These are phyloP conservation scores for Kodamaea lidongshanica DNA, from an alignment of 805 yeast genomes.

Conservation along the genomic window DNA sequence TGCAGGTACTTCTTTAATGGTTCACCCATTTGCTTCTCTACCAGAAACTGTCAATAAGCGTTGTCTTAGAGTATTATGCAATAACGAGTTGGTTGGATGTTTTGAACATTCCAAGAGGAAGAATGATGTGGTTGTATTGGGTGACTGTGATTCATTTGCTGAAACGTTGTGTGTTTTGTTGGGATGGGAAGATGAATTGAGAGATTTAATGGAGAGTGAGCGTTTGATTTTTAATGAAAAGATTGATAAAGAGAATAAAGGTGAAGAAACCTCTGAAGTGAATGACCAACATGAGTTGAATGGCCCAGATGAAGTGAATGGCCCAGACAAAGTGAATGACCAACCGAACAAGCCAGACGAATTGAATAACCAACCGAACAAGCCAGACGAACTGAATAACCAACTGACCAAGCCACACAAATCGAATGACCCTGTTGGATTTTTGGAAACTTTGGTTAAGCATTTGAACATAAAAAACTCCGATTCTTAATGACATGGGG, in stretches of 20 bases:
- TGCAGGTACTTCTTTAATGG: constrained; percentile 89
- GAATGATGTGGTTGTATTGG: constrained; percentile 54
- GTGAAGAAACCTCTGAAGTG: not conserved
- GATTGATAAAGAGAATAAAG: constrained; percentile 2
- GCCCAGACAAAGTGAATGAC: too few species aligned
- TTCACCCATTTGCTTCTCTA: constrained; percentile 81
- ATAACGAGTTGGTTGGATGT: constrained; percentile 74
- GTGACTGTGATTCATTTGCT: constrained; percentile 64
- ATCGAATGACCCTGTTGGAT: too few species aligned
- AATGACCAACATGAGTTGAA: too few species aligned
- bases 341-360: too few species aligned
- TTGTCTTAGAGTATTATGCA: constrained; percentile 59
- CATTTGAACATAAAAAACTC: too few species aligned
- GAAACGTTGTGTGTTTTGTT: constrained; percentile 43
- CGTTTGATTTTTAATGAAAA: constrained; percentile 2
- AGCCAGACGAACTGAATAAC: too few species aligned
- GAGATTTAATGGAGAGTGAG: constrained; percentile 25
- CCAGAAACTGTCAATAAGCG: constrained; percentile 55
- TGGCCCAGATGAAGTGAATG: too few species aligned
- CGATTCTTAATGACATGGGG: too few species aligned
- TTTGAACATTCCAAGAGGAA: constrained; percentile 45
- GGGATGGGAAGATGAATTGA: constrained; percentile 62
- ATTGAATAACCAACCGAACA: too few species aligned
- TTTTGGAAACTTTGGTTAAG: too few species aligned
- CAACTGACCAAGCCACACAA: too few species aligned